Conservation (phyloP, 2,329 filamentous ascomycete species). For the Dendrostoma leiphaemia region DNA sequence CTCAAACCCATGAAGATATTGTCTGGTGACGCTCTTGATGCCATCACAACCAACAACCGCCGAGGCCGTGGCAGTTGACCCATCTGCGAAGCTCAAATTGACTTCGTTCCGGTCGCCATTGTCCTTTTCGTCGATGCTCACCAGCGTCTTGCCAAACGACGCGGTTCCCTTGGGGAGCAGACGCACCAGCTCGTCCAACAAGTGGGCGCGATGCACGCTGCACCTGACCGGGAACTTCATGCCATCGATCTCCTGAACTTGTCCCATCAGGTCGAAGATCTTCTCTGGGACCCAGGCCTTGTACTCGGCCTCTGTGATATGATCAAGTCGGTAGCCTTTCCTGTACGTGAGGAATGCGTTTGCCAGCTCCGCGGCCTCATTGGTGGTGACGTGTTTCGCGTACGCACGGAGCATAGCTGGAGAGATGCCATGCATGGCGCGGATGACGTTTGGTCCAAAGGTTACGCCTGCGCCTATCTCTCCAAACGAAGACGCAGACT, state of each 20-base stretch:
- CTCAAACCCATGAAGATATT: constrained; percentile 13
- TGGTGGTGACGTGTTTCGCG: constrained; percentile 28
- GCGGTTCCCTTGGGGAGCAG: constrained; percentile 9
- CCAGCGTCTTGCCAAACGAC: constrained; percentile 17
- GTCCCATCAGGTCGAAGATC: constrained; percentile 15
- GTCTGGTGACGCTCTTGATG: constrained; percentile 18
- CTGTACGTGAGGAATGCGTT: constrained; percentile 5
- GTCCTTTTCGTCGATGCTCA: background rate
- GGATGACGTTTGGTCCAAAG: constrained; percentile 53
- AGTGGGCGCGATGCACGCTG: constrained; percentile 16
- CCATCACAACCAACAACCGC: constrained; percentile 25
- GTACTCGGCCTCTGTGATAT: background rate
- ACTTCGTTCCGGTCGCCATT: background rate
- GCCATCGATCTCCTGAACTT: constrained; percentile 11
- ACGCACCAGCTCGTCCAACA: constrained; percentile 18
- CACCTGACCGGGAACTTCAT: constrained; percentile 13
- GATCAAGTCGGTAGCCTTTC: background rate
- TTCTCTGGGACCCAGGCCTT: background rate
- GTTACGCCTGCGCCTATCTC: constrained; percentile 59
- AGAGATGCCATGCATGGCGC: constrained; percentile 52
- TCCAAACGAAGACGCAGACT: constrained; percentile 50
- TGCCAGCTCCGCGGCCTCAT: constrained; percentile 16
- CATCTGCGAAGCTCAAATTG: constrained; percentile 5
- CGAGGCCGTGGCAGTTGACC: constrained; percentile 13
- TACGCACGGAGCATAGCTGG: constrained; percentile 42